Percentiles rank a stretch among this genome's conserved stretches.
Conservation (phyloP, 2,329 filamentous ascomycete genomes). For the Chrysosporium keratinophilum region DNA sequence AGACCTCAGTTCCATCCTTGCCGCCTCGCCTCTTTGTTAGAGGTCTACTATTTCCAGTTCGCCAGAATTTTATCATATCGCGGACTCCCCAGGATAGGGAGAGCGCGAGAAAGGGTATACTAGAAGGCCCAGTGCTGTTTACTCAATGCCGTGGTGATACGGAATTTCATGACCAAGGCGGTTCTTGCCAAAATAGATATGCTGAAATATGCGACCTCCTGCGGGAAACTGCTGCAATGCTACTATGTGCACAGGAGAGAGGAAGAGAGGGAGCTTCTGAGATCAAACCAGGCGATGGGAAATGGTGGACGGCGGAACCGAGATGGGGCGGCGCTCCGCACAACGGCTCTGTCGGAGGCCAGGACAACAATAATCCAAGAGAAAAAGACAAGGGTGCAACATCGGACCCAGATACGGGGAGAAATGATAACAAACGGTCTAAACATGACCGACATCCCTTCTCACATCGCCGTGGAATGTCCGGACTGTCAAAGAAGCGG, state of each 20-base stretch:
- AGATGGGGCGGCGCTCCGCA: slow-evolving; percentile 45
- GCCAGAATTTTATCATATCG: slow-evolving; percentile 46
- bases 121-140: slow-evolving; percentile 50
- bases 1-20: slow-evolving; percentile 39
- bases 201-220: slow-evolving; percentile 44
- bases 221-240: slow-evolving; percentile 47
- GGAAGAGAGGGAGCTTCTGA: slow-evolving; percentile 45
- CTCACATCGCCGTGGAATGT: slow-evolving; percentile 25
- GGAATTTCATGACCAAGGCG: slow-evolving; percentile 38
- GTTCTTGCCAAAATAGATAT: slow-evolving; percentile 22
- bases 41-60: slow-evolving; percentile 46
- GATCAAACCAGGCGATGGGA: slow-evolving; percentile 42
- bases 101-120: slow-evolving; percentile 43
- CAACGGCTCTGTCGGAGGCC: slow-evolving; percentile 19
- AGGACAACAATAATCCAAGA: slow-evolving; percentile 21
- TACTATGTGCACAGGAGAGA: slow-evolving; percentile 51
- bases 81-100: slow-evolving; percentile 44
- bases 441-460: slow-evolving; percentile 28
- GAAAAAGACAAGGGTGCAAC: slow-evolving; percentile 18
- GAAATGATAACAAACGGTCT: slow-evolving; percentile 29
- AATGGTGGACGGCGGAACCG: slow-evolving; percentile 50
- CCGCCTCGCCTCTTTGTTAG: slow-evolving; percentile 41
- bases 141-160: slow-evolving; percentile 47
- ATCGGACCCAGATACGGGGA: slow-evolving; percentile 21
- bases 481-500: slow-evolving; percentile 31